Evolutionary conservation across 129 eudicot species (phyloP).

Genomic region (Heracleum sosnowskyi): DNA sequence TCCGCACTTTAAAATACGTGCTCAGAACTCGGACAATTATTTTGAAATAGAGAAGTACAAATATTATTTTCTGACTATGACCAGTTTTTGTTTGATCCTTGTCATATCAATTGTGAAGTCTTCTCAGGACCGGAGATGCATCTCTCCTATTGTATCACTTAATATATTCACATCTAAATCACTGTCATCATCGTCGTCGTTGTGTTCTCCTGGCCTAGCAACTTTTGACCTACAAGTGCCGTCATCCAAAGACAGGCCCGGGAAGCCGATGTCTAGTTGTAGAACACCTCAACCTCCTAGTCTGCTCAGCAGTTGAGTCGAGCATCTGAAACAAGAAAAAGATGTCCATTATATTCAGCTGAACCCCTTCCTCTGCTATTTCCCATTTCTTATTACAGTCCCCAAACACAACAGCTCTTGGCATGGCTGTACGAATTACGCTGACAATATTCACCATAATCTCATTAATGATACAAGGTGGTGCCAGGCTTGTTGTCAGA

Average conservation of each 20-base stretch:
- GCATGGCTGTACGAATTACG: too few relatives aligned
- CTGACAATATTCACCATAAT: conserved; percentile 79
- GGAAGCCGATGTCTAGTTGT: conserved; percentile 12
- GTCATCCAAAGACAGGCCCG: neutral
- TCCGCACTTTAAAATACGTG: too few relatives aligned
- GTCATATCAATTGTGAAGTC: conserved; percentile 57
- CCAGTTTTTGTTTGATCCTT: conserved; percentile 52
- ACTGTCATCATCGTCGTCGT: conserved; percentile 17
- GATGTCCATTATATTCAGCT: neutral
- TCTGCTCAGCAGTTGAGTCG: conserved; percentile 41
- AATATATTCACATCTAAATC: conserved; percentile 22
- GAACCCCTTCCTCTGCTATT: conserved; percentile 24
- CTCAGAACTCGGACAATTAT: too few relatives aligned
- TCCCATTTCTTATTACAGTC: conserved; percentile 66
- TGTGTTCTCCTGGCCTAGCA: neutral
- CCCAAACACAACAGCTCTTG: too few relatives aligned
- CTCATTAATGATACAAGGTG: conserved; percentile 71
- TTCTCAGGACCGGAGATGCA: conserved; percentile 33
- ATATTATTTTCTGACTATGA: too few relatives aligned
- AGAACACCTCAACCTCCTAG: conserved; percentile 51
- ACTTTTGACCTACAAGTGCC: neutral
- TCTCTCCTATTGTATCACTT: conserved; percentile 41
- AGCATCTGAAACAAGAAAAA: conserved; percentile 7
- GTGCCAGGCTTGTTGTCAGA: conserved; percentile 74
- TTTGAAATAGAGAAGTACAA: too few relatives aligned